Evolutionary conservation across 495 filamentous ascomycete genomes (phyloP).

Genomic region (Neurospora intermedia): DNA sequence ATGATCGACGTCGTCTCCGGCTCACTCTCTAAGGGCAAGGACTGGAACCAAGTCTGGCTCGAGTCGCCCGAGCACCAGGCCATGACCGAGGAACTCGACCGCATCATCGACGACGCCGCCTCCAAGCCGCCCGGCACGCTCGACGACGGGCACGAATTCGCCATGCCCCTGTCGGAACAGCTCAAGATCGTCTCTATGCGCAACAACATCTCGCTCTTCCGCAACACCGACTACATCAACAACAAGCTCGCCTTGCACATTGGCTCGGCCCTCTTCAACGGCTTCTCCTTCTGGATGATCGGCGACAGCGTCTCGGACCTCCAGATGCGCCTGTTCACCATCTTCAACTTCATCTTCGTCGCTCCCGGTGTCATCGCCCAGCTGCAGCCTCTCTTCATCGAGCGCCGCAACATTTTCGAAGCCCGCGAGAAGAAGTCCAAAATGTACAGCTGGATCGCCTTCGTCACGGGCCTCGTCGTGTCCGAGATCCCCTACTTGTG

Average conservation of each 20-base stretch:
- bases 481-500: constrained; percentile 50
- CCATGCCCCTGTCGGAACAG: constrained; percentile 26
- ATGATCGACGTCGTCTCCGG: constrained; percentile 80
- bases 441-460: constrained; percentile 61
- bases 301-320: constrained; percentile 53
- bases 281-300: constrained; percentile 66
- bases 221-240: constrained; percentile 60
- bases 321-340: constrained; percentile 61
- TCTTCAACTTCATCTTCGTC: constrained; percentile 55
- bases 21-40: constrained; percentile 38
- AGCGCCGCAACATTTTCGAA: constrained; percentile 58
- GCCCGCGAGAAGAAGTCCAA: constrained; percentile 62
- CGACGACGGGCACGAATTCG: constrained; percentile 24
- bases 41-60: constrained; percentile 73
- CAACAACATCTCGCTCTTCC: constrained; percentile 65
- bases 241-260: constrained; percentile 40
- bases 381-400: constrained; percentile 61
- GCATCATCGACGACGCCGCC: constrained; percentile 38
- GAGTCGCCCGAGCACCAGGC: constrained; percentile 51
- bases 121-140: constrained; percentile 9
- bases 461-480: constrained; percentile 39
- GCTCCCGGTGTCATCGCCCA: constrained; percentile 38
- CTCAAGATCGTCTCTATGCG: constrained; percentile 37
- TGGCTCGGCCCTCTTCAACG: constrained; percentile 50
- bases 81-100: constrained; percentile 52